Conservation (phyloP, 2,329 filamentous ascomycete species). For the Ophiobolus disseminans region DNA sequence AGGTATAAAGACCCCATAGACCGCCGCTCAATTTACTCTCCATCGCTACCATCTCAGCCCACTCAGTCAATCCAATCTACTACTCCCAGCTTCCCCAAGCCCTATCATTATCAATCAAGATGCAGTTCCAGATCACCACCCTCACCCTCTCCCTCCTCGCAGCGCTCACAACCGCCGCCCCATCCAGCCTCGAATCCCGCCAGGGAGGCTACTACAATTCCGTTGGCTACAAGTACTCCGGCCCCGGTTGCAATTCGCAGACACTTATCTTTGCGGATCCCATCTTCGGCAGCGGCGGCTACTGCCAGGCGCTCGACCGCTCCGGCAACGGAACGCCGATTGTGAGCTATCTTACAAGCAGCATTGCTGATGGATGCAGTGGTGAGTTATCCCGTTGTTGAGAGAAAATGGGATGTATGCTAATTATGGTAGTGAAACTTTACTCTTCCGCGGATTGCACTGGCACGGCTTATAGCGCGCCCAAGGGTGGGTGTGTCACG, state of each 20-base stretch:
- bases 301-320: conserved; percentile 22
- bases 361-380: conserved; percentile 13
- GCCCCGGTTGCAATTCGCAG: conserved; percentile 14
- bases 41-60: too few species aligned
- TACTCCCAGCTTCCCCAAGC: too few species aligned
- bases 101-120: background rate
- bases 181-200: background rate
- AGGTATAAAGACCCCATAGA: too few species aligned
- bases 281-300: conserved; percentile 20
- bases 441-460: conserved; percentile 9
- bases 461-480: conserved; percentile 7
- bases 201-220: conserved; percentile 13
- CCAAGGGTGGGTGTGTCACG: conserved; percentile 12
- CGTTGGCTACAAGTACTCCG: conserved; percentile 20
- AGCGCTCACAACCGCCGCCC: background rate
- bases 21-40: too few species aligned
- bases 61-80: too few species aligned
- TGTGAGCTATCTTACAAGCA: conserved; percentile 14
- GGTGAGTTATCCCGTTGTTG: conserved; percentile 10
- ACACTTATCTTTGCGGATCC: conserved; percentile 23
- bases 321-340: conserved; percentile 8
- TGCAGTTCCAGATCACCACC: background rate
- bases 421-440: conserved; percentile 4
- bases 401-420: background rate
- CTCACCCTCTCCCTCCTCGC: background rate